These are phyloP conservation scores for Ceratocystis smalleyi DNA, from an alignment of 2,329 filamentous ascomycete genomes.

Conservation along the genomic window DNA sequence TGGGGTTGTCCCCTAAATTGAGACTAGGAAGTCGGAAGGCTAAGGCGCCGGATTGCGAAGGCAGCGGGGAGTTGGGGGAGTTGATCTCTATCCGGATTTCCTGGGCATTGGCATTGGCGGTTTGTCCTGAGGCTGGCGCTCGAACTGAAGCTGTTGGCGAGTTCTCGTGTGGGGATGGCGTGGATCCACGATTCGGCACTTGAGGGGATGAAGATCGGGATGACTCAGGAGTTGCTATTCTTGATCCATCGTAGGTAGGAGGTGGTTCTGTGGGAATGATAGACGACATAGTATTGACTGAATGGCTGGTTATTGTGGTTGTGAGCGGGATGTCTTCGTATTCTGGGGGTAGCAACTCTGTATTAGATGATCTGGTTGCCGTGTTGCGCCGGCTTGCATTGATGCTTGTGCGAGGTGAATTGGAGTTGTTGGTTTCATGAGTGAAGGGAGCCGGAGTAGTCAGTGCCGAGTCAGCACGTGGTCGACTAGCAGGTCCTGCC, in stretches of 20 bases:
- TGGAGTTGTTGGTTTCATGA: not conserved
- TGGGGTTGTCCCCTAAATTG: constrained; percentile 34
- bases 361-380: constrained; percentile 5
- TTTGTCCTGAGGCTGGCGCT: not conserved
- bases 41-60: constrained; percentile 27
- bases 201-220: not conserved
- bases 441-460: constrained; percentile 19
- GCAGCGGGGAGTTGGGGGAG: constrained; percentile 20
- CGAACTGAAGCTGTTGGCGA: not conserved
- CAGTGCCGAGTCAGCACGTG: constrained; percentile 20
- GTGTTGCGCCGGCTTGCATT: constrained; percentile 8
- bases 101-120: not conserved
- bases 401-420: constrained; percentile 9
- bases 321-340: constrained; percentile 18
- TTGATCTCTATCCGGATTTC: not conserved
- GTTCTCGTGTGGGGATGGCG: not conserved
- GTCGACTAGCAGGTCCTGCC: constrained; percentile 25
- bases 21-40: constrained; percentile 35
- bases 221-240: not conserved
- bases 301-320: constrained; percentile 17
- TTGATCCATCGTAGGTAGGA: constrained; percentile 36
- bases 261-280: constrained; percentile 31
- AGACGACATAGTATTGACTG: constrained; percentile 16
- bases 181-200: not conserved
- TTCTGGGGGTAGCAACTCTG: constrained; percentile 7